Base-by-base conservation (phyloP, 768 basidiomycete species). In the Calocybe indica region DNA sequence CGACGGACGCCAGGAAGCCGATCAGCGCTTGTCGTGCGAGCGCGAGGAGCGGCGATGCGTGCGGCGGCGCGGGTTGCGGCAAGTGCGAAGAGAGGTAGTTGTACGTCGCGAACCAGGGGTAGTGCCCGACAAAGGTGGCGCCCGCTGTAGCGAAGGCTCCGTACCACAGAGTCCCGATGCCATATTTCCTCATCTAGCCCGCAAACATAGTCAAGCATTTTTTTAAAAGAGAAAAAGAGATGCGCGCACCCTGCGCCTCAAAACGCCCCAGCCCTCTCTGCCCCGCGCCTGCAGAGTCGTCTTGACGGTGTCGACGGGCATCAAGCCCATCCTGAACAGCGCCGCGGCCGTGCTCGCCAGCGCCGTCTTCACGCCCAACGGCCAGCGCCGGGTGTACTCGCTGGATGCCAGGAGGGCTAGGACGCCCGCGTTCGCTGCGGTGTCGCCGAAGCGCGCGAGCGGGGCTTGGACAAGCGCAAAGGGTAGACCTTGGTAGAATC, bases 221-320 rank as follows among this genome's bases (percentile, higher is more conserved):
- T 36, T 6, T 37, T 11, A 22, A 4, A 22, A 22, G 22, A 37
- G 38, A 14, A 10, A 32, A 6, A 34, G 14, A 13, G 12, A 40
- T 28, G 37, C 10, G 14, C 73, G 43, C 52, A 91, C 82, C 54
- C 94, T 74, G 2, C 74, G 70, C 48, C 70, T 75, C 34, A 97
- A 69, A 42, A 97, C 78, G 31, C 62, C 58, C 46, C 85, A 68
- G 0, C 89, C 94, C 1, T 68, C 62, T 52, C 73, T 78, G 9
- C 94, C 94, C 58, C 94, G 85, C 0, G 95, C 88, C 66, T 98
- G 95, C 67, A 97, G 70, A 1, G 92, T 97, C 4, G 95, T 98
- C 76, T 97, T 96, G 53, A 96, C 58, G 1, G 94, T 94, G 65
- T 97, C 94, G 43, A 97, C 77, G 0, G 95, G 95, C 0, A 90